phyloP scores from a whole-genome alignment of 1,139 yeast species.

The Nakaseomyces glabratus region DNA sequence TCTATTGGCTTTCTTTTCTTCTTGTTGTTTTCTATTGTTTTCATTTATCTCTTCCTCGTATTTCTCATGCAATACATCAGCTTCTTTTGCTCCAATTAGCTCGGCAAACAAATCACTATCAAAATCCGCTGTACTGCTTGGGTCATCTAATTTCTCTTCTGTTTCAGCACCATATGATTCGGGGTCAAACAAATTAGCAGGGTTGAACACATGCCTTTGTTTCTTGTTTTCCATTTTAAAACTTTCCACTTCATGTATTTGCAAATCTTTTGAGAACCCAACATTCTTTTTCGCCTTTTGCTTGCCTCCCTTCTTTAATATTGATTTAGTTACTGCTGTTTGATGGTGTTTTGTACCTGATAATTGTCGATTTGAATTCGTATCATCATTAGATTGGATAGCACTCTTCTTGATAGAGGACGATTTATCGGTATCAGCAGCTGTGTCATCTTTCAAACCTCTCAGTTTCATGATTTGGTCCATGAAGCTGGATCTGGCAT shows the following conservation, averaged over 20 bases:
- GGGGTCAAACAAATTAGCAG: constrained; percentile 6
- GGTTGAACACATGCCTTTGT: constrained; percentile 25
- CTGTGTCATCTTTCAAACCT: constrained; percentile 6
- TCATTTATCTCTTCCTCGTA: constrained; percentile 15
- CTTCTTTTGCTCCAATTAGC: constrained; percentile 26
- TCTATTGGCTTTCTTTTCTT: constrained; percentile 15
- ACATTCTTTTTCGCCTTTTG: constrained; percentile 39
- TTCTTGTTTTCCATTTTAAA: constrained; percentile 42
- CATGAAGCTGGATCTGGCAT: constrained; percentile 27
- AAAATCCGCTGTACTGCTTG: constrained; percentile 18
- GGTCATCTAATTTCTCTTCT: constrained; percentile 13
- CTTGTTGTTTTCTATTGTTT: constrained; percentile 9
- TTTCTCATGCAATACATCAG: constrained; percentile 28
- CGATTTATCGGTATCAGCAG: too few species aligned
- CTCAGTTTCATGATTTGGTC: constrained; percentile 26
- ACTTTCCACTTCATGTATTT: constrained; percentile 52
- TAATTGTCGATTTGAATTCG: constrained; percentile 3
- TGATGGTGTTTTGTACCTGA: not conserved
- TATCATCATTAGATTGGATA: too few species aligned
- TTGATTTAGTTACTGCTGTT: constrained; percentile 15
- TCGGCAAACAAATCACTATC: constrained; percentile 29
- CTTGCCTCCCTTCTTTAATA: constrained; percentile 13
- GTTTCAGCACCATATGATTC: constrained; percentile 11
- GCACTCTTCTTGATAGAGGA: too few species aligned
- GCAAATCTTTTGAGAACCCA: constrained; percentile 42